Percentiles rank a stretch among this genome's conserved stretches.
These are phyloP conservation scores for Cryptococcus sp. DNA, from an alignment of 1,284 basidiomycete species.

Conservation along the genomic window DNA sequence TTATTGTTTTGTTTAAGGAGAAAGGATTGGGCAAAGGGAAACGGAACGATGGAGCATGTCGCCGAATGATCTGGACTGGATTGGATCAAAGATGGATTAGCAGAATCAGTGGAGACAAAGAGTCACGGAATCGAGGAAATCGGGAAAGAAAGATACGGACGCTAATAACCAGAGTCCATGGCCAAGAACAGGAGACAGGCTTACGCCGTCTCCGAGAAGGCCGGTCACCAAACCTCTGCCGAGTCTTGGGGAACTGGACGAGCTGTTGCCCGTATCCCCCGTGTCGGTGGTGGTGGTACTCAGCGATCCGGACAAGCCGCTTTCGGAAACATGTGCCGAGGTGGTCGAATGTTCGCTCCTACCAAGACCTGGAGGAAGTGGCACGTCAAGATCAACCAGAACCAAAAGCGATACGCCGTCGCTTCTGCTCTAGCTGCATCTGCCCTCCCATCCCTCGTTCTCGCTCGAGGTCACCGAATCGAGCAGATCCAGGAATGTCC, in stretches of 20 bases:
- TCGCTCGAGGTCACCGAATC: slow-evolving; percentile 98
- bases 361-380: slow-evolving; percentile 99
- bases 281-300: slow-evolving; percentile 98
- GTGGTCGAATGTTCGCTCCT: slow-evolving; percentile 99
- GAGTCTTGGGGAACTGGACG: slow-evolving; percentile 99
- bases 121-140: not conserved
- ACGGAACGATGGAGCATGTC: not conserved
- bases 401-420: slow-evolving; percentile 96
- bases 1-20: slow-evolving; percentile 17
- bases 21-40: not conserved
- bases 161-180: slow-evolving; percentile 72
- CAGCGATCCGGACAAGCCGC: slow-evolving; percentile 98
- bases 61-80: not conserved
- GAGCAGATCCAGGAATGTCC: slow-evolving; percentile 97
- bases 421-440: slow-evolving; percentile 98
- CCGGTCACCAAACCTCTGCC: slow-evolving; percentile 97
- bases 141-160: not conserved
- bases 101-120: not conserved
- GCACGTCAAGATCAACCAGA: slow-evolving; percentile 99
- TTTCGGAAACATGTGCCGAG: slow-evolving; percentile 99
- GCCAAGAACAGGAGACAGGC: slow-evolving; percentile 99
- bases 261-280: slow-evolving; percentile 99
- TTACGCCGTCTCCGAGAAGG: slow-evolving; percentile 95
- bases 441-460: slow-evolving; percentile 94
- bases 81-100: not conserved